phyloP scores from a whole-genome alignment of 768 basidiomycete genomes.

The Crepidotus variabilis region DNA sequence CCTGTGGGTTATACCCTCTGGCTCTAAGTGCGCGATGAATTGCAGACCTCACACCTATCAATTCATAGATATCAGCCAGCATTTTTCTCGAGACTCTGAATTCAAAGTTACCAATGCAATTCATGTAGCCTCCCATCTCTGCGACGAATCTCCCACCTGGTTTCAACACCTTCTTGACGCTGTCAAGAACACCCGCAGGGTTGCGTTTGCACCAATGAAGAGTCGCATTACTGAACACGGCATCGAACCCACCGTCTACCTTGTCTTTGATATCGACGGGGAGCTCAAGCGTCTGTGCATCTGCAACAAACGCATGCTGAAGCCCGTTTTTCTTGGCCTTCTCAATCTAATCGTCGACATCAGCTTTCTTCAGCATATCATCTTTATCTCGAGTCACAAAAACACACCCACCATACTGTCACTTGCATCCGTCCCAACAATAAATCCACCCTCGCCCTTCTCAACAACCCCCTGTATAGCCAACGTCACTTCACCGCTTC shows the following conservation, averaged over 20 bases:
- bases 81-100: neutral
- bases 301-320: conserved; percentile 43
- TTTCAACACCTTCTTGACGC: conserved; percentile 59
- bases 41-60: conserved; percentile 55
- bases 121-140: conserved; percentile 79
- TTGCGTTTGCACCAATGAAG: conserved; percentile 85
- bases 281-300: conserved; percentile 46
- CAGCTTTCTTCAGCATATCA: neutral
- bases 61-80: neutral
- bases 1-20: conserved; percentile 53
- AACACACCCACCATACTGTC: conserved; percentile 61
- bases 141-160: conserved; percentile 68
- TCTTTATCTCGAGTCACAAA: neutral
- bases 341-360: conserved; percentile 7
- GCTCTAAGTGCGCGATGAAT: conserved; percentile 49
- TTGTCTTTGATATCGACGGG: conserved; percentile 25
- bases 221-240: conserved; percentile 76
- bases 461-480: conserved; percentile 52
- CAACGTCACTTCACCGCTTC: conserved; percentile 74
- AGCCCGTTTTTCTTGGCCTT: conserved; percentile 29
- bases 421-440: conserved; percentile 70
- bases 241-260: conserved; percentile 51
- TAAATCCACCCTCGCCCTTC: conserved; percentile 40
- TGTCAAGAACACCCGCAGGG: conserved; percentile 60
- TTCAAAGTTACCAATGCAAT: conserved; percentile 52